Base-by-base conservation (phyloP, 805 yeast species). In the Zygotorulaspora florentina region DNA sequence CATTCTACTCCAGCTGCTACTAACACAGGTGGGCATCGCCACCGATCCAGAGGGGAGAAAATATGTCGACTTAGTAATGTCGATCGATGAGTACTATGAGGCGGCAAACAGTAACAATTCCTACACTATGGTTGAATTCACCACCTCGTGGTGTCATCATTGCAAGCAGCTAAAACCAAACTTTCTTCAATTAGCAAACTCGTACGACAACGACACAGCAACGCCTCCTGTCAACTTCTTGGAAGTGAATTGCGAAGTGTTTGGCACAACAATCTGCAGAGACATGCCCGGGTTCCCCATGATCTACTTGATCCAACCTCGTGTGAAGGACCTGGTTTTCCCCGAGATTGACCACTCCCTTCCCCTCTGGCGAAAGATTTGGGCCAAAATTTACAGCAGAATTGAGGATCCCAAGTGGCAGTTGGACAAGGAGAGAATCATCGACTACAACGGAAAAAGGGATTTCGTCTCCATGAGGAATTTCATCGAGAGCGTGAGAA, bases 71-170 rank as follows among this genome's bases (percentile, higher is more conserved):
- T 17, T 44, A 35, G 60, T 62, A 2, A 41, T 43, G 40, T 54
- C 59, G 17, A 42, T 53, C n/a, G 60, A 55, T 16, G 56, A 62
- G 13, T 66, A 61, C 42, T 64, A 62, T 38, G 60, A 63, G 25
- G 46, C 48, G 8, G 56, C 53, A 7, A 61, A 64, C 45, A 53
- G 48, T 27, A 51, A 48, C 10, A 51, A 55, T 16, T 47, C 63
- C 6, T 66, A 58, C 44, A 62, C 67, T 1, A 55, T 66, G 30
- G 63, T 66, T 2, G 66, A 66, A 37, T 65, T 62, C 53, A 81
- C 75, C 55, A 86, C 89, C 8, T 80, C 77, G 43, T 83, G 89
- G 89, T 83, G 89, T 62, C 68, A 80, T 30, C 87, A 83, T 61
- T 83, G 89, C 59, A 77, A 76, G 59, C 70, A 68, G 30, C 59